Evolutionary conservation across 2,329 filamentous ascomycete species (phyloP).

Genomic region (Penicillium sp.): DNA sequence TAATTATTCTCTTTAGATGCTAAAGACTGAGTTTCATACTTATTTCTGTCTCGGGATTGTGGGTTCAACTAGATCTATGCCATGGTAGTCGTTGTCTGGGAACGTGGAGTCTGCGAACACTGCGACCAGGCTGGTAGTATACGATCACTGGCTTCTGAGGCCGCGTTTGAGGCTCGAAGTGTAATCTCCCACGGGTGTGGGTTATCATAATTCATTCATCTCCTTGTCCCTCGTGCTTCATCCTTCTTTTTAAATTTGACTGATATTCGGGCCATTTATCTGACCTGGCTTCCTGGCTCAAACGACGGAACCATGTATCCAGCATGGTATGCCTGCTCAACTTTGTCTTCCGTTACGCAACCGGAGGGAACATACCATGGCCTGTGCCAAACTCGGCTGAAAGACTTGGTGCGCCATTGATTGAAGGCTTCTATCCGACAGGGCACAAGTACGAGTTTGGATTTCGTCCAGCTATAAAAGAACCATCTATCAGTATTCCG

Average conservation of each 20-base stretch:
- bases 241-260: too few relatives aligned
- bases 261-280: too few relatives aligned
- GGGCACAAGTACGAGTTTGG: neutral
- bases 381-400: neutral
- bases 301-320: neutral
- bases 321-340: neutral
- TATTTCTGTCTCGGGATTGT: neutral
- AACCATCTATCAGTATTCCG: neutral
- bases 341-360: neutral
- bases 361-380: neutral
- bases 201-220: too few relatives aligned
- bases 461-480: neutral
- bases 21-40: slow-evolving; percentile 2
- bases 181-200: too few relatives aligned
- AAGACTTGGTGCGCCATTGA: neutral
- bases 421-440: neutral
- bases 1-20: slow-evolving; percentile 17
- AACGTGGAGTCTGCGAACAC: too few relatives aligned
- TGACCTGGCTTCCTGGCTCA: neutral
- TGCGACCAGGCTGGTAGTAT: too few relatives aligned
- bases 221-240: too few relatives aligned
- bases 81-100: neutral
- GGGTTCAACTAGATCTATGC: neutral
- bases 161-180: too few relatives aligned
- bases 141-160: too few relatives aligned